Conservation (phyloP, 768 basidiomycete species). For the Hygrocybe punicea region DNA sequence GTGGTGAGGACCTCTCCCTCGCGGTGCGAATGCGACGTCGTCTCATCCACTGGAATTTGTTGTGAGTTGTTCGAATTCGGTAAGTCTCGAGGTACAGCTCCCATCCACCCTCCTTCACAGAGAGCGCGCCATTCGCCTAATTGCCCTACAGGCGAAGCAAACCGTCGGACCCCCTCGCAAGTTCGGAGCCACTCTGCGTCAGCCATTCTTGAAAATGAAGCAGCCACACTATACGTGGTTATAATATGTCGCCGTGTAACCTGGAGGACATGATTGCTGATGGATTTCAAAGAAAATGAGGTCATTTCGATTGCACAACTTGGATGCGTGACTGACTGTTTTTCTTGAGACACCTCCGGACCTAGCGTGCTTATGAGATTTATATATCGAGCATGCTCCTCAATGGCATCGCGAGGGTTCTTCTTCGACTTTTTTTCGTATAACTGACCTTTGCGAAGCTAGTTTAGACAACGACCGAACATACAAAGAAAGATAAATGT, state of each 20-base stretch:
- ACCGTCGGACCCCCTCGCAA: constrained; percentile 68
- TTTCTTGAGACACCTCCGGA: constrained; percentile 76
- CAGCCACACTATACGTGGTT: constrained; percentile 60
- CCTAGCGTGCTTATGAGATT: constrained; percentile 67
- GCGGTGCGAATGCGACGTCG: constrained; percentile 4
- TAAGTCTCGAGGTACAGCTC: constrained; percentile 47
- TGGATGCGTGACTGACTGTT: constrained; percentile 53
- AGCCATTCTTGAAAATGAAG: constrained; percentile 64
- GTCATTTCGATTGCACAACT: not conserved
- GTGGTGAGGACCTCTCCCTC: constrained; percentile 8
- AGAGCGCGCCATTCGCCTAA: constrained; percentile 69
- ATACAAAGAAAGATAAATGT: constrained; percentile 4
- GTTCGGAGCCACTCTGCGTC: constrained; percentile 74
- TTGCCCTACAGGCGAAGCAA: constrained; percentile 63
- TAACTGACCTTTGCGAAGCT: constrained; percentile 47
- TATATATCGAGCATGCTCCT: constrained; percentile 77
- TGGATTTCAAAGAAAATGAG: not conserved
- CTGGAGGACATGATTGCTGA: constrained; percentile 64
- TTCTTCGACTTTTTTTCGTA: constrained; percentile 84
- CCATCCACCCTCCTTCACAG: constrained; percentile 74
- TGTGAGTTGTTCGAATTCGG: constrained; percentile 26
- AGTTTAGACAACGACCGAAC: not conserved
- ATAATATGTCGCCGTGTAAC: constrained; percentile 60
- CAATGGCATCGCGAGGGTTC: constrained; percentile 58
- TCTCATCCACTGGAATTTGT: not conserved